Base-by-base conservation (phyloP, 2,329 filamentous ascomycete species). In the Trichoderma gracile region DNA sequence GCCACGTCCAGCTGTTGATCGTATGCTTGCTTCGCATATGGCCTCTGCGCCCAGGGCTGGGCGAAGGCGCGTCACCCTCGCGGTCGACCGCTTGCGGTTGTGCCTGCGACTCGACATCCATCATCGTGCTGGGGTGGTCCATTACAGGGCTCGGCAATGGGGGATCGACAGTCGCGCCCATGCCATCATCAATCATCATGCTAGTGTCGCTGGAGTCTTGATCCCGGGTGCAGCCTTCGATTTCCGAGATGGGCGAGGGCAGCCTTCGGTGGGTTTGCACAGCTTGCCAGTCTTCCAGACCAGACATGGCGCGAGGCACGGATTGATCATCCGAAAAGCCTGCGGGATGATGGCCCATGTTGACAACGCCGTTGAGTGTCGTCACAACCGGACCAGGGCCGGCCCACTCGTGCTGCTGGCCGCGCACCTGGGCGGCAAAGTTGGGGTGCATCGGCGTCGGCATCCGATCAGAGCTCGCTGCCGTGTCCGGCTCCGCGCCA, bases 161-260 rank as follows among this genome's bases (percentile, higher is more conserved):
- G 17, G 66, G 65, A 12, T 70, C 66, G 50, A 69, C 61, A 12
- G 64, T 66, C 70, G 65, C 76, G 69, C 63, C 77, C 66, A 64
- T 76, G 71, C 67, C 76, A 70, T 67, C 75, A 70, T 75, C 72
- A 46, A 74, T 64, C 15, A 71, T 67, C 67, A 78, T 77, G 55
- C 69, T 72, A 42, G 69, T 70, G 15, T 72, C 75, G 46, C 70
- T 72, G 14, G 71, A 64, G n/a, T 70, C 67, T 21, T 71, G 74
- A 67, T 79, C 77, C 2, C 77, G 71, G 77, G 80, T 81, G 66
- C 69, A 70, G 57, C 84, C 82, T 64, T 85, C 83, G 19, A 77
- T 78, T 68, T 86, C 84, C 60, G 83, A 86, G 58, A 86, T 86
- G n/a, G 84, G 84, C 5, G 84, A 86, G 2, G 84, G 84, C 1